These are phyloP conservation scores for Ailanthus altissimus DNA, from an alignment of 345 rosid species.

Conservation along the genomic window DNA sequence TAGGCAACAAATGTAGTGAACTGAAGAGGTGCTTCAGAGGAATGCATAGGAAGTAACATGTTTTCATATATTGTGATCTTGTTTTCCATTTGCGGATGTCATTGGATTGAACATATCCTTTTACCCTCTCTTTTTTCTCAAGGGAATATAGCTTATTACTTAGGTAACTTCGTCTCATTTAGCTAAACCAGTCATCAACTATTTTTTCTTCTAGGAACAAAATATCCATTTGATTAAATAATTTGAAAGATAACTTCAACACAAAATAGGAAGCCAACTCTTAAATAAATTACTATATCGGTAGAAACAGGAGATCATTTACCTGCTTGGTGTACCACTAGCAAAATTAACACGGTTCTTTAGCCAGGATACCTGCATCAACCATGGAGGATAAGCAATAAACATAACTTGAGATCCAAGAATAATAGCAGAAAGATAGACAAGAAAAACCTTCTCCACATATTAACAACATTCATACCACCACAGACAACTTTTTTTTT, in stretches of 20 bases:
- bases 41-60: background rate
- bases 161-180: background rate
- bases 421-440: background rate
- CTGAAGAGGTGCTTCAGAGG: background rate
- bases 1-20: background rate
- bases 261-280: background rate
- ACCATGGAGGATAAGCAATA: slow-evolving; percentile 5
- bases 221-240: background rate
- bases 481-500: background rate
- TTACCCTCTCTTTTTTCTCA: background rate
- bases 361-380: slow-evolving; percentile 60
- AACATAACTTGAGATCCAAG: background rate
- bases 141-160: too few relatives aligned
- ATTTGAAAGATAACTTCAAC: too few relatives aligned
- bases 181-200: background rate
- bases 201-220: background rate
- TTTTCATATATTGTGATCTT: background rate
- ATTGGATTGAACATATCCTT: background rate
- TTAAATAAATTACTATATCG: background rate
- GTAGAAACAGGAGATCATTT: slow-evolving; percentile 10
- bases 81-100: background rate
- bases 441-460: too few relatives aligned
- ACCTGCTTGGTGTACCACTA: slow-evolving; percentile 95
- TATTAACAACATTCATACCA: background rate
- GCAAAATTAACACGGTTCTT: slow-evolving; percentile 79